Conservation (phyloP, 2,329 filamentous ascomycete genomes). For the Aphanoascus verrucosus region DNA sequence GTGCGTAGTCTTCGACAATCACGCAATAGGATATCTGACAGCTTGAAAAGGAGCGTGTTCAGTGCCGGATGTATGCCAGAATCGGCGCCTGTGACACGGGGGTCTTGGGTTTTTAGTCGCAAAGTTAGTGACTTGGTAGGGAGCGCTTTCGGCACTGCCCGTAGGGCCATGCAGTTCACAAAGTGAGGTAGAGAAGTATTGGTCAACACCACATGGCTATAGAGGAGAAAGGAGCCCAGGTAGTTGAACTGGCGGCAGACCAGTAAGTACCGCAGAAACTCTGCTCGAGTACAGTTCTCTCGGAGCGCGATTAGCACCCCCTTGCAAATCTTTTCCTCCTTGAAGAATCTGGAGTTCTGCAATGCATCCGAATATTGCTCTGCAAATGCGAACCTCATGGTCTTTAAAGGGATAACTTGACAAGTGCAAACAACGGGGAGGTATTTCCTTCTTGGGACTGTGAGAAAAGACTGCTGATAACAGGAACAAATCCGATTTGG, state of each 20-base stretch:
- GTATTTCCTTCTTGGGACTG: background rate
- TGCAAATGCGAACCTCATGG: background rate
- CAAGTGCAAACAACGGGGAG: background rate
- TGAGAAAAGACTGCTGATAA: background rate
- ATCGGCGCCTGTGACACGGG: background rate
- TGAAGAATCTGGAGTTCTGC: background rate
- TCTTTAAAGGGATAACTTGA: background rate
- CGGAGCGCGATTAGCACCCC: background rate
- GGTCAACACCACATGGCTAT: background rate
- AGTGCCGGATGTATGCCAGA: background rate
- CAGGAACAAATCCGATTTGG: background rate
- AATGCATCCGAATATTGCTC: background rate
- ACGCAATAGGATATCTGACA: slow-evolving; percentile 1
- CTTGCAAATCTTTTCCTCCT: background rate
- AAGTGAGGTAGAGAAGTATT: background rate
- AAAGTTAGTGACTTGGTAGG: slow-evolving; percentile 9
- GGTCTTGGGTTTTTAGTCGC: background rate
- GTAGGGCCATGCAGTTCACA: background rate
- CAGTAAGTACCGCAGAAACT: slow-evolving; percentile 5
- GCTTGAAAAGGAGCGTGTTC: background rate
- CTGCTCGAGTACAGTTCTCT: background rate
- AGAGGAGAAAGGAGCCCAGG: background rate
- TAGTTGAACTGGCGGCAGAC: slow-evolving; percentile 5
- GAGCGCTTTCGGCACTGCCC: background rate
- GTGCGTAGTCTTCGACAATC: background rate